Percentiles rank a stretch among this genome's conserved stretches.
These are phyloP conservation scores for Spergularia bocconei DNA, from an alignment of 148 eudicot genomes.

Conservation along the genomic window DNA sequence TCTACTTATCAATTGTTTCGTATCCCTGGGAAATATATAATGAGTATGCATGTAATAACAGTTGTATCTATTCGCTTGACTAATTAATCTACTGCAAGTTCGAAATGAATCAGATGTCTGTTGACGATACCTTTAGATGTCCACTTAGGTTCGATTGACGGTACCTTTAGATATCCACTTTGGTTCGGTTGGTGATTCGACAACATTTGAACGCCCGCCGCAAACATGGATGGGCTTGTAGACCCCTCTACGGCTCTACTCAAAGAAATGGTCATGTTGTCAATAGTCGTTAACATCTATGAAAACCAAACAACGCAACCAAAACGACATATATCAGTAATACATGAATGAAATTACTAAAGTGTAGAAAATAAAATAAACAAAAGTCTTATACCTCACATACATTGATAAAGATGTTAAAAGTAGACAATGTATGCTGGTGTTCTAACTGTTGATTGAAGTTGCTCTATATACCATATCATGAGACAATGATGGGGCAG, in stretches of 20 bases:
- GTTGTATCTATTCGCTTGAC: too few relatives aligned
- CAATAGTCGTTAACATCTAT: not conserved
- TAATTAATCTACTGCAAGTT: too few relatives aligned
- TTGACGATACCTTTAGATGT: constrained; percentile 62
- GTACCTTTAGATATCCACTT: too few relatives aligned
- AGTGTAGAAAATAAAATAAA: not conserved
- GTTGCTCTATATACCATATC: too few relatives aligned
- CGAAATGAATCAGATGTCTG: constrained; percentile 9
- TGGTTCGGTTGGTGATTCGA: constrained; percentile 94
- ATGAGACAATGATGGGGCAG: too few relatives aligned
- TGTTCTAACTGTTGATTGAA: too few relatives aligned
- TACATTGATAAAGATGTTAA: not conserved
- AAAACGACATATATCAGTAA: not conserved
- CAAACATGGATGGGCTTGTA: constrained; percentile 68
- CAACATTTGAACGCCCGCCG: constrained; percentile 60
- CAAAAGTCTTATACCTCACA: not conserved
- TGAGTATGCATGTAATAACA: too few relatives aligned
- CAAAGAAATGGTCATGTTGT: constrained; percentile 7
- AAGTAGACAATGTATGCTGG: too few relatives aligned
- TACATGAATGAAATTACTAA: not conserved
- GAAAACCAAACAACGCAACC: not conserved
- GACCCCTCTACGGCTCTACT: constrained; percentile 64
- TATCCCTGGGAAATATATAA: too few relatives aligned
- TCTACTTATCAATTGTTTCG: too few relatives aligned
- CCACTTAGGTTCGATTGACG: too few relatives aligned